Percentiles rank a stretch among this genome's conserved stretches.
phyloP scores from a whole-genome alignment of 768 basidiomycete genomes.

The Tylopilus vinaceipallidus region DNA sequence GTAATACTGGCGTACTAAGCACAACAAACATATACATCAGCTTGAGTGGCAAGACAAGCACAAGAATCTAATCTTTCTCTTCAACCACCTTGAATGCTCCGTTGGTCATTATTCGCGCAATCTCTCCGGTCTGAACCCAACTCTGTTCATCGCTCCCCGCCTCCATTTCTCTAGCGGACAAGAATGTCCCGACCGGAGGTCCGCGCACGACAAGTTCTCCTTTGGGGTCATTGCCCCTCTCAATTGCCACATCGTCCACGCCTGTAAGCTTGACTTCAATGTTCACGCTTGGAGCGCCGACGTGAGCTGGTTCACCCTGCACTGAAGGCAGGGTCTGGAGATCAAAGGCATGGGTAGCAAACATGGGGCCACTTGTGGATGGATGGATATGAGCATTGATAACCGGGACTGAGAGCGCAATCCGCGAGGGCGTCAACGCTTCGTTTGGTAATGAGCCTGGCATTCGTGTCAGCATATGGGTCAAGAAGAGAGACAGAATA shows the following conservation, averaged over 20 bases:
- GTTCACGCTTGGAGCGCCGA: slow-evolving; percentile 83
- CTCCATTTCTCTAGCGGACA: slow-evolving; percentile 27
- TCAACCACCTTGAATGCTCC: slow-evolving; percentile 53
- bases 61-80: slow-evolving; percentile 1
- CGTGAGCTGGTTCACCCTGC: slow-evolving; percentile 39
- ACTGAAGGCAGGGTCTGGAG: slow-evolving; percentile 65
- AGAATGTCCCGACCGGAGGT: slow-evolving; percentile 62
- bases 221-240: slow-evolving; percentile 61
- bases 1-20: too few relatives aligned
- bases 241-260: slow-evolving; percentile 63
- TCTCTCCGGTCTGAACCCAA: slow-evolving; percentile 46
- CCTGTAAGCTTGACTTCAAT: slow-evolving; percentile 78
- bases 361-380: slow-evolving; percentile 69
- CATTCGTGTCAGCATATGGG: neutral
- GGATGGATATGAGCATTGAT: slow-evolving; percentile 63
- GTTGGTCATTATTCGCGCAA: slow-evolving; percentile 57
- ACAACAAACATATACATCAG: neutral
- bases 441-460: slow-evolving; percentile 51
- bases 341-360: slow-evolving; percentile 83
- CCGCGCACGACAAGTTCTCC: slow-evolving; percentile 67
- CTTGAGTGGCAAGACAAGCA: neutral
- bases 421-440: slow-evolving; percentile 58
- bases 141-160: slow-evolving; percentile 40
- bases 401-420: slow-evolving; percentile 75
- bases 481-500: neutral